Conservation (phyloP, 331 rosid genomes). For the Arachis monticola region DNA sequence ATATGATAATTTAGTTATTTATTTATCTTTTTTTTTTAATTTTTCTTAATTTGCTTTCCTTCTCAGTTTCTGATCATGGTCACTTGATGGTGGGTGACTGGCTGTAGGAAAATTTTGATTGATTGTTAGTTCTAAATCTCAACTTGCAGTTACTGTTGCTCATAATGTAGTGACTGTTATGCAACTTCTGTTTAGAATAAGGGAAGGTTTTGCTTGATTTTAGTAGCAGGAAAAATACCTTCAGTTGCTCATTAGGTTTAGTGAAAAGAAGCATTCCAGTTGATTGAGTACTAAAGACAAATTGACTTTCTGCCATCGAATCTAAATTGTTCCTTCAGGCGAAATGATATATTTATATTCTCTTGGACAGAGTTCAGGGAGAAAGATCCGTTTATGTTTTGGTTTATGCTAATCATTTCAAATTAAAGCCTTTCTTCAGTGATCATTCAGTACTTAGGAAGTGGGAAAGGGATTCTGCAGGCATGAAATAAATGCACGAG, state of each 20-base stretch:
- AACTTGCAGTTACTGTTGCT: not conserved
- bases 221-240: not conserved
- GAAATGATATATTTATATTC: not conserved
- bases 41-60: not conserved
- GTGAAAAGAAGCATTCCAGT: not conserved
- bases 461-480: not conserved
- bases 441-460: constrained; percentile 2
- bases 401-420: not conserved
- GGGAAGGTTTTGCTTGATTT: constrained; percentile 1
- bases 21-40: not conserved
- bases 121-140: not conserved
- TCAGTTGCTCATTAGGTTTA: no score
- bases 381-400: not conserved
- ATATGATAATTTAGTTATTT: not conserved
- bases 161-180: not conserved
- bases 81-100: not conserved
- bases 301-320: not conserved
- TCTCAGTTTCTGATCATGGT: constrained; percentile 11
- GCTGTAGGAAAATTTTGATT: not conserved
- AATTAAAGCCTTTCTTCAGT: not conserved
- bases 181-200: not conserved
- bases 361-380: not conserved
- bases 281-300: constrained; percentile 10
- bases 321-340: constrained; percentile 1
- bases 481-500: not conserved